Percentiles rank a stretch among this genome's conserved stretches.
phyloP scores from a whole-genome alignment of 306 rosid genomes.

The Geum urbanum region DNA sequence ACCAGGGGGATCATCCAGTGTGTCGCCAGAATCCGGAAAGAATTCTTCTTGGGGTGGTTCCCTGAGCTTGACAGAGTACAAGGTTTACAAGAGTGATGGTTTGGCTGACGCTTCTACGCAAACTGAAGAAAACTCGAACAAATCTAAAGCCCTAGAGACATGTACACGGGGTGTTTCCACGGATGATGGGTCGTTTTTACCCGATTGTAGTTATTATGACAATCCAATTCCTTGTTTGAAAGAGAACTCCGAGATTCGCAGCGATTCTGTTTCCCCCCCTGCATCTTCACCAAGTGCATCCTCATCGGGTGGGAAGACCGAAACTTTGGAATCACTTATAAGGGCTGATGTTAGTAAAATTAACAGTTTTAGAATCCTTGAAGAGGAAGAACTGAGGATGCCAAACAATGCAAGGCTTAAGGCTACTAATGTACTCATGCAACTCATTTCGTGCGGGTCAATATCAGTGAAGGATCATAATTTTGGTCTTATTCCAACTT shows the following conservation, averaged over 20 bases:
- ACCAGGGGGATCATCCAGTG: conserved; percentile 45
- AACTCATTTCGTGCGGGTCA: conserved; percentile 87
- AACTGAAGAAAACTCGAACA: conserved; percentile 60
- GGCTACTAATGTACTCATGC: conserved; percentile 72
- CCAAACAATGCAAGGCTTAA: conserved; percentile 58
- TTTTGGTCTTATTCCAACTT: conserved; percentile 71
- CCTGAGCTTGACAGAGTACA: conserved; percentile 65
- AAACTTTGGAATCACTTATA: conserved; percentile 81
- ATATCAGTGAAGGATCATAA: conserved; percentile 77
- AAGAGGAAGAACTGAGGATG: conserved; percentile 59
- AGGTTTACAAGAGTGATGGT: conserved; percentile 68
- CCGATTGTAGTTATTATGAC: conserved; percentile 40
- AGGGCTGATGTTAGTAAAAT: conserved; percentile 83
- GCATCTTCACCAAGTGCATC: conserved; percentile 53
- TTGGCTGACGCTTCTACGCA: conserved; percentile 85
- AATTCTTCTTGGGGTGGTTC: conserved; percentile 48
- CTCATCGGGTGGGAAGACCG: conserved; percentile 73
- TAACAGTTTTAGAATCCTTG: conserved; percentile 68
- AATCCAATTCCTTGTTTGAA: conserved; percentile 32
- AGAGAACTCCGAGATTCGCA: conserved; percentile 46
- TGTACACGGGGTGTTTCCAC: conserved; percentile 90
- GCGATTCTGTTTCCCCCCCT: conserved; percentile 52
- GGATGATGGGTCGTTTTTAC: conserved; percentile 58
- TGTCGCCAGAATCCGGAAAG: conserved; percentile 64
- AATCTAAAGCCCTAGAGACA: conserved; percentile 45